Base-by-base conservation (phyloP, 192 early-diverging fungal genomes). In the Backusella morwellensis region DNA sequence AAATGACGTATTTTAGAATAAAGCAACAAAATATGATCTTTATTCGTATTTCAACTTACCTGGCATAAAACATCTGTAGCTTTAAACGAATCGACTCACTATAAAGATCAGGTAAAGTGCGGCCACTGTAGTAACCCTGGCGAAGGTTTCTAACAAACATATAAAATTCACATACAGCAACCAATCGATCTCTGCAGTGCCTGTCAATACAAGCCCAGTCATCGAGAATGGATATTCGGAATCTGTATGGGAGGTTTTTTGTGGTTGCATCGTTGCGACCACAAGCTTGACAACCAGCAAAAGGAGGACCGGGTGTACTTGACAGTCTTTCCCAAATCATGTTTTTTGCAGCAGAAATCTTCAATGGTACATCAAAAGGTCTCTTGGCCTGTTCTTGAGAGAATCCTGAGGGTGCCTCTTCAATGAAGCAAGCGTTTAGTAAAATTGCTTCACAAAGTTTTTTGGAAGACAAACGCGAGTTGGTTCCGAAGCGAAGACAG, bases 81-180 rank as follows among this genome's bases (percentile, higher is more conserved):
- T 95, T 92, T 73, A 96, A 84, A 34, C 91, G 88, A 47, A 95
- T 87, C 15, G 92, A 89, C 76, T 99, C 97, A 35, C 89, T 79
- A 80, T 95, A 98, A 36, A 98, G 76, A 68, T 98, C 95, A 74
- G 90, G 88, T n/a, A 89, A 83, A 0, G 88, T 79, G 29, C 94
- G 90, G 67, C 86, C 89, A 35, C 89, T 86, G 82, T 93, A 97
- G 26, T 94, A 87, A 1, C 97, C 96, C 76, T 94, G 94, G 71
- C 95, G 91, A 56, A 98, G 81, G 75, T 97, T 93, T 35, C 95
- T 90, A 50, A 97, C 86, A 86, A 98, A 98, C 41, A 92, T 89
- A 84, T 97, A 99, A 75, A 99, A 99, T 74, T 98, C 96, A 75
- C 94, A 93, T 15, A 93, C 95, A 15, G 96, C 92, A 4, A 97